These are phyloP conservation scores for Alternaria gaisen DNA, from an alignment of 2,329 filamentous ascomycete genomes.

Conservation along the genomic window DNA sequence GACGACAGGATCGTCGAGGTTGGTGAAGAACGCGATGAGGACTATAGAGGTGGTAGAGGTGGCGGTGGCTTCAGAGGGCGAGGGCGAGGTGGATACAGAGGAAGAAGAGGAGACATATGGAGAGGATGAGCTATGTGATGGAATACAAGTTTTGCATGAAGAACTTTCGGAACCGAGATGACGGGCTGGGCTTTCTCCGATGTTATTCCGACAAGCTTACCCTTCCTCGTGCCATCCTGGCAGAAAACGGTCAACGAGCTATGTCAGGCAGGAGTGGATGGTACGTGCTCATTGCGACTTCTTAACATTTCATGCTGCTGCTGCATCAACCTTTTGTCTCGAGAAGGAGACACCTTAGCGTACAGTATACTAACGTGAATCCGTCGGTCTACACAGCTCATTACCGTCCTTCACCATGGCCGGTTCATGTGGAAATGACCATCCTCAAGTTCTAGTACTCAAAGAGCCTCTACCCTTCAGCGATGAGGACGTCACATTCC, in stretches of 20 bases:
- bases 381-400: not conserved
- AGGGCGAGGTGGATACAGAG: slow-evolving; percentile 10
- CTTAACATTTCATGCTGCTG: not conserved
- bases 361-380: not conserved
- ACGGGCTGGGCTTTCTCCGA: not conserved
- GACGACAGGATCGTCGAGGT: slow-evolving; percentile 55
- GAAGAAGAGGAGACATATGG: slow-evolving; percentile 8
- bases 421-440: not conserved
- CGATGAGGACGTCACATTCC: slow-evolving; percentile 62
- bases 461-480: not conserved
- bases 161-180: not conserved
- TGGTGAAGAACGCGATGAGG: slow-evolving; percentile 41
- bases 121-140: slow-evolving; percentile 5
- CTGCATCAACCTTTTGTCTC: not conserved
- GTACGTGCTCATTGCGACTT: not conserved
- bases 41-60: slow-evolving; percentile 9
- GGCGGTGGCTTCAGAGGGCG: slow-evolving; percentile 12
- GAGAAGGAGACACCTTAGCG: not conserved
- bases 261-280: not conserved
- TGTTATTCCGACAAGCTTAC: not conserved
- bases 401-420: not conserved
- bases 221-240: not conserved
- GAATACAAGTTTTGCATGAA: not conserved
- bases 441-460: not conserved
- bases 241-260: not conserved